phyloP scores from a whole-genome alignment of 257 asterid genomes.

The Eucommia ulmoides region DNA sequence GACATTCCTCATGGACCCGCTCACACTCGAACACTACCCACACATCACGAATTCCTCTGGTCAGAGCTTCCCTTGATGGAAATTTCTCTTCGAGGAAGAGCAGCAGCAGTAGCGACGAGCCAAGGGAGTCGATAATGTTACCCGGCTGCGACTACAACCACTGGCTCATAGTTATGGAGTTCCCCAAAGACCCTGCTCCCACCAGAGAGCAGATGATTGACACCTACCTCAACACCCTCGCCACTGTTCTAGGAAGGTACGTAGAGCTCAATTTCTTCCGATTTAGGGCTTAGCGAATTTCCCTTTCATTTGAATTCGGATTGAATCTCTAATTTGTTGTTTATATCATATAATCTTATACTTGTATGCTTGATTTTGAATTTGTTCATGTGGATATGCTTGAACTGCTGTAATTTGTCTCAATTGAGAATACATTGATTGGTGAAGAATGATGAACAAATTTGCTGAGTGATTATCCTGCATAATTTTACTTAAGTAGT shows the following conservation, averaged over 20 bases:
- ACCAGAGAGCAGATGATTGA: conserved; percentile 98
- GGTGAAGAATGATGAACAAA: too few relatives aligned
- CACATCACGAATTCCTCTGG: conserved; percentile 26
- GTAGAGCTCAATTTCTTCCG: too few relatives aligned
- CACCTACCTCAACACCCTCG: conserved; percentile 82
- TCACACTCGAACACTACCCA: conserved; percentile 1
- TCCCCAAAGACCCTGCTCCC: conserved; percentile 96
- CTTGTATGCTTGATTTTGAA: too few relatives aligned
- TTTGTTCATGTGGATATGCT: too few relatives aligned
- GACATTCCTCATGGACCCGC: background rate
- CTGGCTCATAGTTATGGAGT: conserved; percentile 97
- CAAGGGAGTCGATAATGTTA: conserved; percentile 78
- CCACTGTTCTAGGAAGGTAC: conserved; percentile 88
- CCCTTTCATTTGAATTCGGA: too few relatives aligned
- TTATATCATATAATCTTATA: too few relatives aligned
- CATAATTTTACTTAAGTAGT: too few relatives aligned
- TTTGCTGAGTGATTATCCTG: too few relatives aligned
- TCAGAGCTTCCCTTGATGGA: conserved; percentile 44
- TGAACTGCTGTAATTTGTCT: too few relatives aligned
- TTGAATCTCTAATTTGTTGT: too few relatives aligned
- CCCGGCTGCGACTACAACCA: conserved; percentile 99
- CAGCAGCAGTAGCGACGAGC: conserved; percentile 39
- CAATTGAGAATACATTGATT: too few relatives aligned
- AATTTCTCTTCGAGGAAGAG: conserved; percentile 21
- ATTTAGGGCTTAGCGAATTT: too few relatives aligned